Conservation (phyloP, 306 rosid species). For the Medicago truncatula region DNA sequence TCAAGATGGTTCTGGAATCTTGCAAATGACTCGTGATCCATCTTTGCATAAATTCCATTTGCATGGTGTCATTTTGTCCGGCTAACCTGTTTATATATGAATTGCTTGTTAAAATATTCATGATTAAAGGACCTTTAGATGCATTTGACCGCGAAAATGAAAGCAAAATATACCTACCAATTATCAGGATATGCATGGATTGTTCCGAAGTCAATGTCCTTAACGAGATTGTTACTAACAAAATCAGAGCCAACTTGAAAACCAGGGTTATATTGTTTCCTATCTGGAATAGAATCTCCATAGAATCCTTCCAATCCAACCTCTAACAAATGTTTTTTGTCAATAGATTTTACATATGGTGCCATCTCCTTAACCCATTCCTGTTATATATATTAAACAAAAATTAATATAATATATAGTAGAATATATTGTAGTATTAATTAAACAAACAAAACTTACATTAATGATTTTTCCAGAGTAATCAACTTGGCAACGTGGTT, state of each 20-base stretch:
- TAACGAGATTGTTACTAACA: slow-evolving; percentile 48
- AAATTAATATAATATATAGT: no score
- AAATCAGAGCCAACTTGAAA: slow-evolving; percentile 65
- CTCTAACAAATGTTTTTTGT: slow-evolving; percentile 55
- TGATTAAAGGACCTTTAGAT: no score
- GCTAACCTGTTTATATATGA: slow-evolving; percentile 46
- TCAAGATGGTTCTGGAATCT: slow-evolving; percentile 51
- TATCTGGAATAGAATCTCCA: slow-evolving; percentile 55
- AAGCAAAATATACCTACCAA: slow-evolving; percentile 46
- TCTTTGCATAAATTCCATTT: slow-evolving; percentile 50
- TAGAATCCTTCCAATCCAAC: slow-evolving; percentile 81
- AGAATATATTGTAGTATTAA: background rate
- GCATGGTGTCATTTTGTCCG: slow-evolving; percentile 43
- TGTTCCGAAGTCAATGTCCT: slow-evolving; percentile 60
- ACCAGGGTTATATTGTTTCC: slow-evolving; percentile 61
- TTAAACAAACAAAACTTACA: slow-evolving; percentile 20
- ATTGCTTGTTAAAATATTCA: background rate
- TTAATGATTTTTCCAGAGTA: slow-evolving; percentile 56
- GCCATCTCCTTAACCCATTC: slow-evolving; percentile 76
- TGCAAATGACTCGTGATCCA: slow-evolving; percentile 53
- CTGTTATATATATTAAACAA: slow-evolving; percentile 21
- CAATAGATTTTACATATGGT: slow-evolving; percentile 56
- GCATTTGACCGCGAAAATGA: no score
- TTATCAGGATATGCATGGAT: slow-evolving; percentile 65
- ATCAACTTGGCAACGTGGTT: slow-evolving; percentile 60